phyloP scores from a whole-genome alignment of 2,329 filamentous ascomycete species.

The Colletotrichum liriopes region DNA sequence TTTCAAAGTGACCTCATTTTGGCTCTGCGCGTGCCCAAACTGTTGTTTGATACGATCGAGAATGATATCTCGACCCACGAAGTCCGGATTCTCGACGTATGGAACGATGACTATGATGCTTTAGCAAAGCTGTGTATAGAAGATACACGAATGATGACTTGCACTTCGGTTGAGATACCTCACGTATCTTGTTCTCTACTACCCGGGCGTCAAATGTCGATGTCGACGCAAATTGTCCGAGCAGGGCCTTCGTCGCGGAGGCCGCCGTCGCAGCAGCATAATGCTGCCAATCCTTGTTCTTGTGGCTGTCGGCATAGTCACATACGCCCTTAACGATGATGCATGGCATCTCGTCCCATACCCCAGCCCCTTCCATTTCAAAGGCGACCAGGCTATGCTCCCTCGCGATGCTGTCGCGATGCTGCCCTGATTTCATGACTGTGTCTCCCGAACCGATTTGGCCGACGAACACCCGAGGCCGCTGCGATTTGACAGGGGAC shows the following conservation, averaged over 20 bases:
- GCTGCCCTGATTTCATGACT: conserved; percentile 49
- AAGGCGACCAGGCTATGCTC: too few relatives aligned
- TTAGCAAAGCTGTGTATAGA: background rate
- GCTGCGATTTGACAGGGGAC: background rate
- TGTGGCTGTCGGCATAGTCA: too few relatives aligned
- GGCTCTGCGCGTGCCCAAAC: background rate
- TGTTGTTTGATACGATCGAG: background rate
- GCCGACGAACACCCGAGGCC: background rate
- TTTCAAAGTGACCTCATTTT: background rate
- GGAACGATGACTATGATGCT: background rate
- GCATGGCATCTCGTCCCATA: too few relatives aligned
- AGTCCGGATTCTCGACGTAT: background rate
- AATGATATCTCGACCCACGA: background rate
- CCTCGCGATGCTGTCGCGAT: background rate
- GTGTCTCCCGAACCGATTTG: conserved; percentile 48
- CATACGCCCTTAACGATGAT: too few relatives aligned
- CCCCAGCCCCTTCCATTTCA: too few relatives aligned
- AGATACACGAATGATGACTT: background rate
- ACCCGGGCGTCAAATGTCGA: background rate
- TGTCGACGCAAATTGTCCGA: too few relatives aligned
- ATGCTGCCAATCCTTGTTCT: too few relatives aligned
- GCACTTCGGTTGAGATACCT: conserved; percentile 13
- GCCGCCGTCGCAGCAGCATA: too few relatives aligned
- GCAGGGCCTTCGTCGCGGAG: too few relatives aligned
- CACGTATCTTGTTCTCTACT: background rate